These are phyloP conservation scores for Aotearoamyces nothofagi DNA, from an alignment of 2,329 filamentous ascomycete genomes.

Conservation along the genomic window DNA sequence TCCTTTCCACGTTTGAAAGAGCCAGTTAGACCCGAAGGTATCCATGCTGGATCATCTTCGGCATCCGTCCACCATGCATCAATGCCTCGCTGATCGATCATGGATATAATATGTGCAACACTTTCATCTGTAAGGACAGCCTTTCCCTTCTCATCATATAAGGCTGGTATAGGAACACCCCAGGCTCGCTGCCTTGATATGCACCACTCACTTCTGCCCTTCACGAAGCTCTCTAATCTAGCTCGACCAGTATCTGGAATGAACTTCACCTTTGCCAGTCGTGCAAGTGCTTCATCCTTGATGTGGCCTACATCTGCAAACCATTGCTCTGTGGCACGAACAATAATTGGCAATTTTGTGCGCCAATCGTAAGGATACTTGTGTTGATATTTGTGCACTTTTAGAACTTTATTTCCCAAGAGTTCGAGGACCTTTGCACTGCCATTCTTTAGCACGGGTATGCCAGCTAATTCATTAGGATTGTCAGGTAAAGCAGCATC, in stretches of 20 bases:
- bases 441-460: slow-evolving; percentile 57
- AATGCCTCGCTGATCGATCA: slow-evolving; percentile 64
- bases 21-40: slow-evolving; percentile 45
- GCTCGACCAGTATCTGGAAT: slow-evolving; percentile 59
- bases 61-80: slow-evolving; percentile 90
- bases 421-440: slow-evolving; percentile 54
- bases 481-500: slow-evolving; percentile 59
- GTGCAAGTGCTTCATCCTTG: slow-evolving; percentile 55
- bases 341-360: slow-evolving; percentile 82
- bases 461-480: slow-evolving; percentile 51
- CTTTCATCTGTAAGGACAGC: slow-evolving; percentile 68
- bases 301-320: slow-evolving; percentile 85
- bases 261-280: slow-evolving; percentile 61
- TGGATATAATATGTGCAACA: slow-evolving; percentile 69
- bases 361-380: slow-evolving; percentile 99
- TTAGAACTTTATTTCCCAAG: slow-evolving; percentile 49
- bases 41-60: slow-evolving; percentile 62
- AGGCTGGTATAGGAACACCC: slow-evolving; percentile 89
- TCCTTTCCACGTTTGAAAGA: slow-evolving; percentile 65
- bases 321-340: slow-evolving; percentile 91
- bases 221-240: slow-evolving; percentile 72
- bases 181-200: slow-evolving; percentile 92
- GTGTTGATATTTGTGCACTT: slow-evolving; percentile 59
- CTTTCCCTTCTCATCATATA: slow-evolving; percentile 60
- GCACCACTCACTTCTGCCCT: slow-evolving; percentile 88